A percentile compares a stretch with the other conserved stretches of the same genome.
Evolutionary conservation across 2,329 filamentous ascomycete species (phyloP).

Genomic region (Verticillium longisporum): DNA sequence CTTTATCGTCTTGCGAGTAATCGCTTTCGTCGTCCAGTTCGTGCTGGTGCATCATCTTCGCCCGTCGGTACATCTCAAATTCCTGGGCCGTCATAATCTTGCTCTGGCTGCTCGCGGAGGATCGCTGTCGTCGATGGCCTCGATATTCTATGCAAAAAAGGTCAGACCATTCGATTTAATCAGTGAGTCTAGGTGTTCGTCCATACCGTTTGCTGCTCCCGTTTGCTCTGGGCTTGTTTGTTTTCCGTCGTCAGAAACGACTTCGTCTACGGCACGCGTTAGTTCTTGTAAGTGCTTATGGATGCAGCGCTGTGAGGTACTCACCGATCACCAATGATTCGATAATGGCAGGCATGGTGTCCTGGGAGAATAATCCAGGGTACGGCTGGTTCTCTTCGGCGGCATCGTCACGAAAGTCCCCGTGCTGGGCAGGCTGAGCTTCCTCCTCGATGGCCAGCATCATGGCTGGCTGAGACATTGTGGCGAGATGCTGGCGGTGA

Average conservation of each 20-base stretch:
- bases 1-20: not conserved
- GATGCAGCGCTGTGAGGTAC: not conserved
- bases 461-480: not conserved
- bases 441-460: not conserved
- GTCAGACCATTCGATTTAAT: too few species aligned
- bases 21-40: not conserved
- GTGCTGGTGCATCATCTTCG: not conserved
- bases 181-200: too few species aligned
- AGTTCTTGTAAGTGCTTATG: not conserved
- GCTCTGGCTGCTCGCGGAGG: not conserved
- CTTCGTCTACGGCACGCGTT: not conserved
- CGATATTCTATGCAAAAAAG: not conserved
- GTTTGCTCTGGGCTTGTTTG: not conserved
- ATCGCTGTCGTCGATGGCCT: not conserved
- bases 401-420: not conserved
- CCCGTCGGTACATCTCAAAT: not conserved
- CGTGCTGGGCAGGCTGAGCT: not conserved
- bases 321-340: not conserved
- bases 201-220: not conserved
- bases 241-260: not conserved
- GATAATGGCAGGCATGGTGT: not conserved
- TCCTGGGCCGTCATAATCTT: not conserved
- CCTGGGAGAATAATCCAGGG: not conserved
- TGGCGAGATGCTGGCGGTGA: not conserved
- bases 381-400: not conserved